These are phyloP conservation scores for Crucibulum laeve DNA, from an alignment of 768 basidiomycete species.

Conservation along the genomic window DNA sequence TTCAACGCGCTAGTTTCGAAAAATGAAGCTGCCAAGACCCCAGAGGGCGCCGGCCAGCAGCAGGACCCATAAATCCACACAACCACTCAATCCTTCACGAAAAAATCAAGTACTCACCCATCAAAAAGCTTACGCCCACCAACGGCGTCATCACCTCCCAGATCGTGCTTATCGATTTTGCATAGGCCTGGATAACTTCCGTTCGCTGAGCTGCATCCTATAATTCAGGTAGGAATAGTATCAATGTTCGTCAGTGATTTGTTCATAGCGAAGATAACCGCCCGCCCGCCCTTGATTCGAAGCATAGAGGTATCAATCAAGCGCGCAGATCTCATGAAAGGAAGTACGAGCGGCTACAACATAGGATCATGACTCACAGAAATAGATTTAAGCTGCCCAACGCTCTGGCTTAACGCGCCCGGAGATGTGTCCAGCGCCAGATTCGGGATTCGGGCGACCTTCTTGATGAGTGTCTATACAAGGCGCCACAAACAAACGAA, in stretches of 20 bases:
- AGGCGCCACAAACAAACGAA: too few relatives aligned
- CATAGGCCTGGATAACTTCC: constrained; percentile 56
- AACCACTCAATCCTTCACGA: constrained; percentile 2
- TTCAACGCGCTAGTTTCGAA: too few relatives aligned
- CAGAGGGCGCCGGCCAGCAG: too few relatives aligned
- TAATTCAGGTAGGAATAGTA: neutral
- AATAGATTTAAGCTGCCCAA: constrained; percentile 39
- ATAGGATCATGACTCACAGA: constrained; percentile 33
- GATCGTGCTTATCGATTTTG: constrained; percentile 55
- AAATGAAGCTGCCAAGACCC: too few relatives aligned
- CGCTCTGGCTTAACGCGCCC: constrained; percentile 40
- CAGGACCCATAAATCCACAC: constrained; percentile 3
- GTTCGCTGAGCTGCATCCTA: constrained; percentile 47
- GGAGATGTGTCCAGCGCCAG: constrained; percentile 31
- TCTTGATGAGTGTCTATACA: constrained; percentile 29
- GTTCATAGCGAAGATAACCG: too few relatives aligned
- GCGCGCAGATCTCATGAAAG: too few relatives aligned
- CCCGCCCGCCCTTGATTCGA: too few relatives aligned
- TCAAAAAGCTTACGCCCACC: constrained; percentile 45
- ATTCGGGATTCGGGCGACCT: constrained; percentile 30
- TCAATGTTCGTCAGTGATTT: constrained; percentile 1
- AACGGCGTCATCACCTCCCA: constrained; percentile 66
- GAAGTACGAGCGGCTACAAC: too few relatives aligned
- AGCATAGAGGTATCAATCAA: too few relatives aligned
- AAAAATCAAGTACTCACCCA: constrained; percentile 30